Conservation (phyloP, 106 monocot genomes). For the Platanthera zijinensis region DNA sequence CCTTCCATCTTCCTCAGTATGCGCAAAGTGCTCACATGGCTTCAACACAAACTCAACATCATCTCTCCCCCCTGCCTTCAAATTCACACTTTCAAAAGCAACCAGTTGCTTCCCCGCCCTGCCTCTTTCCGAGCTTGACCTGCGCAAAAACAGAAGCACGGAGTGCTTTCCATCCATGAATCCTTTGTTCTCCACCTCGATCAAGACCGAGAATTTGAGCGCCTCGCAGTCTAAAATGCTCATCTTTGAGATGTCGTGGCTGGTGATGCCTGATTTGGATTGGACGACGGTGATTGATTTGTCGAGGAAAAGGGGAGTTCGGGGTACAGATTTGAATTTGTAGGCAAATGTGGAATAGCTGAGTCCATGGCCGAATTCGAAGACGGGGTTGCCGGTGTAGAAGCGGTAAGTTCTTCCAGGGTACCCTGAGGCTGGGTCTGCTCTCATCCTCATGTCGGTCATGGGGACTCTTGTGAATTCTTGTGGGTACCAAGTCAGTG, state of each 20-base stretch:
- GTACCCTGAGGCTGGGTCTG: slow-evolving; percentile 58
- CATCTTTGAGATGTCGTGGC: slow-evolving; percentile 29
- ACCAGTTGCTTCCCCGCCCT: slow-evolving; percentile 55
- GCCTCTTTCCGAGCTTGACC: slow-evolving; percentile 5
- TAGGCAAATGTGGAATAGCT: slow-evolving; percentile 77
- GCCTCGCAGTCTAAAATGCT: slow-evolving; percentile 28
- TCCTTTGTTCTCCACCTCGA: slow-evolving; percentile 63
- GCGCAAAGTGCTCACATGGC: slow-evolving; percentile 57
- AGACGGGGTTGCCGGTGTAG: slow-evolving; percentile 62
- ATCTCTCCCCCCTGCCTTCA: slow-evolving; percentile 33
- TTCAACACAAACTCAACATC: slow-evolving; percentile 42
- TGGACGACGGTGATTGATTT: slow-evolving; percentile 13
- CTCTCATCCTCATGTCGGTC: slow-evolving; percentile 97
- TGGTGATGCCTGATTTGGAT: not conserved
- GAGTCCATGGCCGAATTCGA: slow-evolving; percentile 70
- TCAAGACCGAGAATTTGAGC: slow-evolving; percentile 32
- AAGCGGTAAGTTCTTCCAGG: slow-evolving; percentile 89
- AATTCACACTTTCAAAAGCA: slow-evolving; percentile 47
- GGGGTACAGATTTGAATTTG: slow-evolving; percentile 27
- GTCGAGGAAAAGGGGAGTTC: slow-evolving; percentile 25
- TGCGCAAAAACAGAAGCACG: slow-evolving; percentile 55
- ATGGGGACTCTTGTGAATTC: slow-evolving; percentile 67
- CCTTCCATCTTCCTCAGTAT: slow-evolving; percentile 39
- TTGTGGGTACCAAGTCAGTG: slow-evolving; percentile 94
- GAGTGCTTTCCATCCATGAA: slow-evolving; percentile 59